Conservation (phyloP, 1,284 basidiomycete species). For the Sphagnurus paluster region DNA sequence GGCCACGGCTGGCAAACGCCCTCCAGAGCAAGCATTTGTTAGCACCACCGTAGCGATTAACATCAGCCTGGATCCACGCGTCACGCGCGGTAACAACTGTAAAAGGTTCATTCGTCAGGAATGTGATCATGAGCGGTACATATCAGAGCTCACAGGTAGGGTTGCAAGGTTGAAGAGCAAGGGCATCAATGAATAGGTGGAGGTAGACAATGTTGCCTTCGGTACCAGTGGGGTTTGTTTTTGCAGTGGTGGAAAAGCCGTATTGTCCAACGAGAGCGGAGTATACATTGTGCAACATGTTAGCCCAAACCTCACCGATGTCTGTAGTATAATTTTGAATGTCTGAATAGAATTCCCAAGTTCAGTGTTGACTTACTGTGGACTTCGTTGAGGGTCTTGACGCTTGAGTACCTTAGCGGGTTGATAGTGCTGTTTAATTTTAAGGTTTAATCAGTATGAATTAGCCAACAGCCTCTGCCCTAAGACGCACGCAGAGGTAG, state of each 20-base stretch:
- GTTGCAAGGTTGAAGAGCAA: constrained; percentile 31
- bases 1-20: constrained; percentile 43
- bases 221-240: constrained; percentile 24
- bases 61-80: constrained; percentile 49
- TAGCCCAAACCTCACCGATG: constrained; percentile 42
- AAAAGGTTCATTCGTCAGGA: neutral
- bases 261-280: constrained; percentile 33
- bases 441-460: constrained; percentile 34
- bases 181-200: constrained; percentile 29
- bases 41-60: constrained; percentile 38
- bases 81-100: constrained; percentile 33
- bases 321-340: constrained; percentile 1
- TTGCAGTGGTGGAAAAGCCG: constrained; percentile 23
- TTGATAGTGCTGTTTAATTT: constrained; percentile 26
- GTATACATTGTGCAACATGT: constrained; percentile 42
- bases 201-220: constrained; percentile 31
- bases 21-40: constrained; percentile 43
- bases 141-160: constrained; percentile 24
- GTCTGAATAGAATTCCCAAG: neutral
- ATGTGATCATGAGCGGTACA: neutral
- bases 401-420: constrained; percentile 32
- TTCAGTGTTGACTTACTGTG: constrained; percentile 25
- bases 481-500: constrained; percentile 19
- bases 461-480: constrained; percentile 15
- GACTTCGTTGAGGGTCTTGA: constrained; percentile 33